Conservation (phyloP, 2,329 filamentous ascomycete species). For the Hirsutella thompsonii region DNA sequence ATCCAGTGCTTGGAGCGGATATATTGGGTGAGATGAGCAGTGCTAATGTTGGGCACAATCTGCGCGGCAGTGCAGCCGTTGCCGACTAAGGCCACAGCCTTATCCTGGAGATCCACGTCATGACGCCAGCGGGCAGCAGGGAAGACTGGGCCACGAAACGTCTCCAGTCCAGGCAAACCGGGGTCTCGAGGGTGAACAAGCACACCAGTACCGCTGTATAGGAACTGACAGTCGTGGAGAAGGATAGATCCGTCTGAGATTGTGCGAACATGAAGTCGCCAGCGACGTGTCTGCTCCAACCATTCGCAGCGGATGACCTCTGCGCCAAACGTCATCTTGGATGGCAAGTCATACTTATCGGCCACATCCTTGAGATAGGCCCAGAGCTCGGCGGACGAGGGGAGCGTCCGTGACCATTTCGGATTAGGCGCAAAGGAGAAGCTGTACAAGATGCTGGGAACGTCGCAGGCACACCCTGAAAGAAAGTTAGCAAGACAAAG, state of each 20-base stretch:
- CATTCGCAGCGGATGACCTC: constrained; percentile 25
- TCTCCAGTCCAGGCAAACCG: constrained; percentile 32
- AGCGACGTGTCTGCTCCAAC: constrained; percentile 19
- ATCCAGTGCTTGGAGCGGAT: constrained; percentile 30
- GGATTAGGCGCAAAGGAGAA: constrained; percentile 47
- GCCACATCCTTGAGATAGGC: constrained; percentile 43
- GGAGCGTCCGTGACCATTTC: constrained; percentile 45
- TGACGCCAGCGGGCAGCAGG: constrained; percentile 44
- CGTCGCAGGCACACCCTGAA: constrained; percentile 36
- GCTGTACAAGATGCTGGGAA: constrained; percentile 48
- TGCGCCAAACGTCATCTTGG: constrained; percentile 24
- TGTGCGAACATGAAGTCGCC: constrained; percentile 19
- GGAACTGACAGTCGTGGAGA: constrained; percentile 25
- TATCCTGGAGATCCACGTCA: constrained; percentile 30
- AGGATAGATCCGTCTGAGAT: constrained; percentile 9
- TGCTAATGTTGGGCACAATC: constrained; percentile 31
- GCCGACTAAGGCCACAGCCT: constrained; percentile 39
- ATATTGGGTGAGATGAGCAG: constrained; percentile 25
- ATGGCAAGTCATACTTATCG: constrained; percentile 24
- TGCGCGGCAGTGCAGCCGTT: constrained; percentile 42
- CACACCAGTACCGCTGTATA: constrained; percentile 22
- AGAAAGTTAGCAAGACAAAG: neutral
- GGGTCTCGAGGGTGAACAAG: constrained; percentile 20
- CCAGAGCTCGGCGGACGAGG: constrained; percentile 40
- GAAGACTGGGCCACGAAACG: constrained; percentile 38